Base-by-base conservation (phyloP, 176 grass and related monocot species). In the Aegilops umbellulata region DNA sequence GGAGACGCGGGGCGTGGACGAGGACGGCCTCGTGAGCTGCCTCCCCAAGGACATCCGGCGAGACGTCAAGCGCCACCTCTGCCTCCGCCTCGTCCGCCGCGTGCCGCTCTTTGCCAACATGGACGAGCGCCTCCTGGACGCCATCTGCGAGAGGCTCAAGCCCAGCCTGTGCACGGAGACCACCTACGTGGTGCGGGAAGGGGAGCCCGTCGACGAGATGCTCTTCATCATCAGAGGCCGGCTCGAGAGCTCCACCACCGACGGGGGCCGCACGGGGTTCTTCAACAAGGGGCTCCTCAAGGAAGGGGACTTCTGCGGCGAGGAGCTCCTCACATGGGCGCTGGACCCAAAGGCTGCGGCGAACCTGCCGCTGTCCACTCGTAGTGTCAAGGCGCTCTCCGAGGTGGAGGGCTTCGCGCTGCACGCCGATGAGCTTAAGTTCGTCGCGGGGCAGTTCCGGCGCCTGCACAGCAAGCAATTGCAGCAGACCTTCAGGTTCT, bases 121-220 rank as follows among this genome's bases (percentile, higher is more conserved):
- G 93, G 93, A 95, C 67, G 90, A 91, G 81, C 88, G 90, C 5
- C 90, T 95, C 0, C 85, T 95, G 7, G 93, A 95, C 74, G 93
- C 93, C 46, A 95, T 95, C 38, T 93, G 93, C 39, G 93, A 95
- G 69, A 80, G 90, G 2, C 93, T 95, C 22, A 90, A 88, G 82
- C 86, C 90, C 12, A 88, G 82, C 87, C 88, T 95, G 0, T 92
- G 90, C 90, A 95, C 93, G 4, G 90, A 95, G 68, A 10, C 81
- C 24, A 95, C 90, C 31, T 95, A 58, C 90, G 80, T 95, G 15
- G 85, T 95, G 0, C 3, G 90, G 0, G 93, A 95, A 1, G 90
- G 93, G 4, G 93, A 95, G 29, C 90, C 93, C 23, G 93, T 95
- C n/a, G 87, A 92, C 31, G 93, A 95, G 83, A 95, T 95, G 93